phyloP scores from a whole-genome alignment of 306 rosid species.

The Mimosa pudica region DNA sequence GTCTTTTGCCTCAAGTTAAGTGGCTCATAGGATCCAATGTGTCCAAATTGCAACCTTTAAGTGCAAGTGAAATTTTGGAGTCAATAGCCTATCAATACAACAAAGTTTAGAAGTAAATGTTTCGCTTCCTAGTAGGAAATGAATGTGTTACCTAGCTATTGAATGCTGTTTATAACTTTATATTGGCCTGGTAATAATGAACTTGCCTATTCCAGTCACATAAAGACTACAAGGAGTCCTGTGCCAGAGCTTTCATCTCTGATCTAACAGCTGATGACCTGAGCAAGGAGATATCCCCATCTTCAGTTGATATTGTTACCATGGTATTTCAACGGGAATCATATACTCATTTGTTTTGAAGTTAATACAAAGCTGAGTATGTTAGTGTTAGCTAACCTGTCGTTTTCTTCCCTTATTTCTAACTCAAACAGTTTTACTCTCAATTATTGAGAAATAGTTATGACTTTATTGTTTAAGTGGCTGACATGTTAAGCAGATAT shows the following conservation, averaged over 20 bases:
- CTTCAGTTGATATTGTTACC: constrained; percentile 82
- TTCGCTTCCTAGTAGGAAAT: background rate
- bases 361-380: constrained; percentile 13
- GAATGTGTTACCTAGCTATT: constrained; percentile 3
- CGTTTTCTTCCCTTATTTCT: constrained; percentile 22
- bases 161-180: constrained; percentile 2
- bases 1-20: background rate
- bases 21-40: background rate
- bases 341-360: constrained; percentile 23
- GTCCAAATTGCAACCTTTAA: background rate
- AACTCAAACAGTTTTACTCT: constrained; percentile 18
- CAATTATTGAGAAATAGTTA: constrained; percentile 31
- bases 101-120: constrained; percentile 24
- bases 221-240: constrained; percentile 75
- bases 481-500: constrained; percentile 93
- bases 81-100: background rate
- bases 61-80: background rate
- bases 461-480: constrained; percentile 32
- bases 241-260: constrained; percentile 67
- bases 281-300: constrained; percentile 64
- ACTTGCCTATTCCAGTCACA: constrained; percentile 52
- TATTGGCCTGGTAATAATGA: constrained; percentile 15
- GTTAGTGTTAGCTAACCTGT: constrained; percentile 22
- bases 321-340: constrained; percentile 60
- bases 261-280: constrained; percentile 85